Conservation (phyloP, 2,329 filamentous ascomycete genomes). For the Paecilomyces fulvus region DNA sequence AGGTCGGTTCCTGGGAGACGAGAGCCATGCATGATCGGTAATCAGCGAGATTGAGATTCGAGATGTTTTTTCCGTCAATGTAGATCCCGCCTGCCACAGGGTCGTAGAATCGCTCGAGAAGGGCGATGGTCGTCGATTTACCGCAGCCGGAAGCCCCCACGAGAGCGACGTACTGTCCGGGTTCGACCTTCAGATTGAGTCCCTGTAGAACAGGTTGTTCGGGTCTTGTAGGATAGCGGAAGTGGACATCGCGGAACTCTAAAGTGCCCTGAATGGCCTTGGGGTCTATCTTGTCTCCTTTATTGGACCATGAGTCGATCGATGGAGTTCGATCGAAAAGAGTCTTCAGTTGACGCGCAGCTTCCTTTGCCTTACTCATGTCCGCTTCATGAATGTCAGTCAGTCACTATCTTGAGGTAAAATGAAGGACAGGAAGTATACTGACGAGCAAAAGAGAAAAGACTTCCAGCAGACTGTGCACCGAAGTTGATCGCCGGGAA, state of each 20-base stretch:
- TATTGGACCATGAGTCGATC: conserved; percentile 72
- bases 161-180: conserved; percentile 54
- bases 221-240: conserved; percentile 83
- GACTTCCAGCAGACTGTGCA: conserved; percentile 79
- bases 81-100: conserved; percentile 70
- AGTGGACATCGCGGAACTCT: conserved; percentile 88
- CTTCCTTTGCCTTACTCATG: conserved; percentile 85
- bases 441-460: conserved; percentile 73
- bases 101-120: conserved; percentile 93
- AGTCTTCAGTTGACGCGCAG: conserved; percentile 68
- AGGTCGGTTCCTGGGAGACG: conserved; percentile 86
- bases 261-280: conserved; percentile 63
- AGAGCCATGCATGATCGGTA: conserved; percentile 79
- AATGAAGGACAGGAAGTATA: too few relatives aligned
- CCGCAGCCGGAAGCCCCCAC: conserved; percentile 93
- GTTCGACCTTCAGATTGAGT: conserved; percentile 50
- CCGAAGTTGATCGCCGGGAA: conserved; percentile 85
- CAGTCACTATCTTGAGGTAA: too few relatives aligned
- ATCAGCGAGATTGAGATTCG: conserved; percentile 69
- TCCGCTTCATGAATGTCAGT: conserved; percentile 35
- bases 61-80: conserved; percentile 76
- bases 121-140: conserved; percentile 85
- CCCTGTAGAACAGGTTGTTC: conserved; percentile 89
- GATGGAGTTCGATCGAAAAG: conserved; percentile 74
- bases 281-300: conserved; percentile 51